phyloP scores from a whole-genome alignment of 192 early-diverging fungal species.

The Tieghemiomyces parasiticus region DNA sequence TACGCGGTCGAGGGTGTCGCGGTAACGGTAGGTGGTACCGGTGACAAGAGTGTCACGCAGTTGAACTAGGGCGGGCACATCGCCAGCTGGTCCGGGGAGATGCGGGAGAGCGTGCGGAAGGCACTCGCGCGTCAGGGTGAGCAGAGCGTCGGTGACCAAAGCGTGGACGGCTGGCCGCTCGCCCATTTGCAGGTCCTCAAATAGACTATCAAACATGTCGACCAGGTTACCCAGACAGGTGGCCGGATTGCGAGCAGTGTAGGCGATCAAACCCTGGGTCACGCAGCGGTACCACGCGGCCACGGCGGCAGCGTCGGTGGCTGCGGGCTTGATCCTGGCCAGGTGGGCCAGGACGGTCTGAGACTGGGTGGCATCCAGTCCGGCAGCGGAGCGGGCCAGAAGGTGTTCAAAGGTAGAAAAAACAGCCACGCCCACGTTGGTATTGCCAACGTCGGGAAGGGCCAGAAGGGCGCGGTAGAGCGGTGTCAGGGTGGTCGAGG shows the following conservation, averaged over 20 bases:
- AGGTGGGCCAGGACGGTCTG: background rate
- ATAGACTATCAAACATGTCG: background rate
- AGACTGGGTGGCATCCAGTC: slow-evolving; percentile 18
- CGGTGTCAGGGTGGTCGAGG: slow-evolving; percentile 11
- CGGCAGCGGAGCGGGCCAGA: slow-evolving; percentile 39
- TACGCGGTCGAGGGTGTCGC: slow-evolving; percentile 72
- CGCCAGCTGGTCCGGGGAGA: slow-evolving; percentile 14
- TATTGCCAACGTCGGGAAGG: slow-evolving; percentile 64
- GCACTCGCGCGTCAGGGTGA: background rate
- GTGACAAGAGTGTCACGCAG: slow-evolving; percentile 24
- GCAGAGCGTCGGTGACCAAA: slow-evolving; percentile 1
- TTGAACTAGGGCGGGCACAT: slow-evolving; percentile 15
- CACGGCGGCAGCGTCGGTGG: background rate
- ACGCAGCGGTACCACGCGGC: background rate
- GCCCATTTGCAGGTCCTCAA: slow-evolving; percentile 1
- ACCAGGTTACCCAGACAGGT: background rate
- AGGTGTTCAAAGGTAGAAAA: slow-evolving; percentile 46
- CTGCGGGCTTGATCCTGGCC: background rate
- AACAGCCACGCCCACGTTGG: slow-evolving; percentile 19
- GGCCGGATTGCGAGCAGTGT: background rate
- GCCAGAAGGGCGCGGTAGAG: slow-evolving; percentile 62
- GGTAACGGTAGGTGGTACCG: slow-evolving; percentile 62
- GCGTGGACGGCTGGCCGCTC: background rate
- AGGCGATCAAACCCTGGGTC: background rate
- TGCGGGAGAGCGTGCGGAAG: background rate